A percentile compares a stretch with the other conserved stretches of the same genome.
Conservation (phyloP, 139 green algal genomes). For the Dunaliella primolecta region DNA sequence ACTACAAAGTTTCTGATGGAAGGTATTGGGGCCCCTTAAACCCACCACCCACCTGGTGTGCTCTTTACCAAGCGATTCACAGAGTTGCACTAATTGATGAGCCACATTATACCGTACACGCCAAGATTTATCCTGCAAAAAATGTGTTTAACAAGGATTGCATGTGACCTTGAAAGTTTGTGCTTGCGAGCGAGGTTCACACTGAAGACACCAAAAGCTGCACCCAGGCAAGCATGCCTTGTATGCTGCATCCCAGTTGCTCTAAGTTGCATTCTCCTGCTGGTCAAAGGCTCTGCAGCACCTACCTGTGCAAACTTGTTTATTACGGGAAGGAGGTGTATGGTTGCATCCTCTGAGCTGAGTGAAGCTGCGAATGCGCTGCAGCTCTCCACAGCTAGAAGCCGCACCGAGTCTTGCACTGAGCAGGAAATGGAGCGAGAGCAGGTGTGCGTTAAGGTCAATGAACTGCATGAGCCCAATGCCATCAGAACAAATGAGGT, state of each 20-base stretch:
- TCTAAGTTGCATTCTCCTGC: background rate
- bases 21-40: no score
- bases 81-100: conserved; percentile 81
- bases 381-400: conserved; percentile 93
- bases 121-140: conserved; percentile 93
- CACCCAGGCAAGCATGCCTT: no score
- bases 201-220: no score
- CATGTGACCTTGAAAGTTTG: background rate
- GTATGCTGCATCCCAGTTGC: no score
- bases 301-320: conserved; percentile 80
- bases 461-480: no score
- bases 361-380: conserved; percentile 79
- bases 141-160: background rate
- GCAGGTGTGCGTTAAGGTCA: no score
- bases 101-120: conserved; percentile 97
- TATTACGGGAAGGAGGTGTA: conserved; percentile 82
- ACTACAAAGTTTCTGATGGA: no score
- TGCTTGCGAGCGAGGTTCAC: no score
- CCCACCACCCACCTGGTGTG: conserved; percentile 52
- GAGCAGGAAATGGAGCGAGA: conserved; percentile 3
- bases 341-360: conserved; percentile 62
- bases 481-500: no score
- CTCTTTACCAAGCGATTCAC: conserved; percentile 80
- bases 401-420: conserved; percentile 97
- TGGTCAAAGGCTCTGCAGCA: no score